Percentiles rank a stretch among this genome's conserved stretches.
phyloP scores from a whole-genome alignment of 2,329 filamentous ascomycete genomes.

The Blastomyces emzantsi region DNA sequence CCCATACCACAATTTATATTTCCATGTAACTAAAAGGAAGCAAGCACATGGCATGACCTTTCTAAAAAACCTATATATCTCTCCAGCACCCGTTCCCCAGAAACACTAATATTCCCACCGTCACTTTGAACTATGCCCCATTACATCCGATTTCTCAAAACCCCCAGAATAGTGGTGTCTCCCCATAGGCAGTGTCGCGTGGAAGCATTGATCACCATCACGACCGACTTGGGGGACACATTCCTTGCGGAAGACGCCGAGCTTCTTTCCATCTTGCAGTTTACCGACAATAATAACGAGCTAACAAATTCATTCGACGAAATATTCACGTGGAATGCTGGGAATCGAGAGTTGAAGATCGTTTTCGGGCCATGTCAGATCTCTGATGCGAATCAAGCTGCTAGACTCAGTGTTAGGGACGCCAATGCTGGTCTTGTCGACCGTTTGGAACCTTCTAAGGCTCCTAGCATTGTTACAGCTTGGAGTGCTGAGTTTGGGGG shows the following conservation, averaged over 20 bases:
- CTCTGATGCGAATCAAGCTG: neutral
- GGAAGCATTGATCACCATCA: conserved; percentile 52
- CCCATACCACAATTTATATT: neutral
- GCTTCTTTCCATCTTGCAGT: conserved; percentile 28
- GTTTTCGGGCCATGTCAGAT: conserved; percentile 21
- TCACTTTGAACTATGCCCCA: conserved; percentile 40
- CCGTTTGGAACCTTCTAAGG: conserved; percentile 20
- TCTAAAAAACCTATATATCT: neutral
- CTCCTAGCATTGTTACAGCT: conserved; percentile 47
- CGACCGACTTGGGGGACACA: conserved; percentile 59
- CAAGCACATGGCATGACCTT: neutral
- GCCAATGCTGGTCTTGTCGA: conserved; percentile 17
- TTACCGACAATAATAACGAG: neutral
- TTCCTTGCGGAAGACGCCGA: conserved; percentile 46
- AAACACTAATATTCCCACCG: conserved; percentile 21
- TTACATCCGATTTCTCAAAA: conserved; percentile 61
- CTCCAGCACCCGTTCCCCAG: neutral
- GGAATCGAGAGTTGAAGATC: conserved; percentile 38
- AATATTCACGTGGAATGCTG: conserved; percentile 37
- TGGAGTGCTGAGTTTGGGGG: conserved; percentile 44
- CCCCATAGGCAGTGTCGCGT: conserved; percentile 24
- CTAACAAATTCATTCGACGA: conserved; percentile 32
- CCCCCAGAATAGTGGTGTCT: conserved; percentile 40
- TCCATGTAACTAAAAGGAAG: too few species aligned
- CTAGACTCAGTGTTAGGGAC: conserved; percentile 4